A percentile compares a stretch with the other conserved stretches of the same genome.
These are phyloP conservation scores for Furculomyces boomerangus DNA, from an alignment of 371 early-diverging fungal genomes.

Conservation along the genomic window DNA sequence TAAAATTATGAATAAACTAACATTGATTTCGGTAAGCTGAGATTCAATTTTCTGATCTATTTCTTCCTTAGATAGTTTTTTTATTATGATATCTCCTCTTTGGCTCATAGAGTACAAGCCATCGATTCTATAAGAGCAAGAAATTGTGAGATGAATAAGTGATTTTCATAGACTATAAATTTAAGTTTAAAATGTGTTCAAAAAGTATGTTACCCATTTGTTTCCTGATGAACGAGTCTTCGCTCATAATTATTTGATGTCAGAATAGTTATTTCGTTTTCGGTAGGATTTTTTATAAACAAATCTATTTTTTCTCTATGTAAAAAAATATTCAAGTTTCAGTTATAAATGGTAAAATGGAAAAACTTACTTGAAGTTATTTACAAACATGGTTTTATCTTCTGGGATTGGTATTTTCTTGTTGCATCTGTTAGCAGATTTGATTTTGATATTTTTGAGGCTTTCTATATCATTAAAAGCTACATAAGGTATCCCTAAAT, in stretches of 20 bases:
- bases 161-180: no score
- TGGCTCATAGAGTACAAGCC: not conserved
- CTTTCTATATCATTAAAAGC: conserved; percentile 39
- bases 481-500: conserved; percentile 32
- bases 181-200: no score
- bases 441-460: conserved; percentile 25
- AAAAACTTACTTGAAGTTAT: not conserved
- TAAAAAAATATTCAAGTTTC: conserved; percentile 6
- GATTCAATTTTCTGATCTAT: not conserved
- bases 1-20: no score
- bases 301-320: conserved; percentile 3
- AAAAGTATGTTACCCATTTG: conserved; percentile 9
- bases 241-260: conserved; percentile 9
- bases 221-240: conserved; percentile 9
- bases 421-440: conserved; percentile 28
- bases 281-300: conserved; percentile 9
- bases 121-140: not conserved
- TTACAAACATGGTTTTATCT: conserved; percentile 31
- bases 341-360: not conserved
- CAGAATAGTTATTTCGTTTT: conserved; percentile 11
- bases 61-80: conserved; percentile 3
- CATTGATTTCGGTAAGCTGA: not conserved
- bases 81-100: not conserved
- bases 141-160: not conserved
- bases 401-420: conserved; percentile 43